Conservation (phyloP, 495 filamentous ascomycete genomes). For the Chaetomium tenue region DNA sequence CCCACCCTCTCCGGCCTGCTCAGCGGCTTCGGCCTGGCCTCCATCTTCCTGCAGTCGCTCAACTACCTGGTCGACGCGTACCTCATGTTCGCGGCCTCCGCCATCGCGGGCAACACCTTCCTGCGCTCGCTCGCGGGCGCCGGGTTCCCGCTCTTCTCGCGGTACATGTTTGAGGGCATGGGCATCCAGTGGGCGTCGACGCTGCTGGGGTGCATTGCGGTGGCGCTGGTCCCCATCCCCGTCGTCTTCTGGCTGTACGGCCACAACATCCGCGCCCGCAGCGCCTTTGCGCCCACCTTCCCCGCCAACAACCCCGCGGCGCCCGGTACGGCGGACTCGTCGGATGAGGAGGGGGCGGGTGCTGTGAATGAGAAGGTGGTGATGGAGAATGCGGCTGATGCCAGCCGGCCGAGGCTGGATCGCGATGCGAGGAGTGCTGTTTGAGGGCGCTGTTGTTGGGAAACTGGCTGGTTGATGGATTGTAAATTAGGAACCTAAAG, state of each 20-base stretch:
- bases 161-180: slow-evolving; percentile 75
- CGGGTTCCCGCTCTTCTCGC: slow-evolving; percentile 77
- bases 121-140: slow-evolving; percentile 74
- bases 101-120: slow-evolving; percentile 88
- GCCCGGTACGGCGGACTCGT: background rate
- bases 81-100: slow-evolving; percentile 84
- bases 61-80: slow-evolving; percentile 90
- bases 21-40: slow-evolving; percentile 61
- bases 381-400: no score
- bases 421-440: slow-evolving; percentile 16
- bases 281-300: slow-evolving; percentile 63
- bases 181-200: slow-evolving; percentile 77
- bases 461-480: background rate
- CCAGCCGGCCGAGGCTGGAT: slow-evolving; percentile 9
- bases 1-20: slow-evolving; percentile 69
- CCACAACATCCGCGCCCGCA: slow-evolving; percentile 61
- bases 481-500: background rate
- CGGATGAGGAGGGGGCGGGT: slow-evolving; percentile 17
- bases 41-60: slow-evolving; percentile 79
- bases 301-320: slow-evolving; percentile 7
- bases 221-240: slow-evolving; percentile 70
- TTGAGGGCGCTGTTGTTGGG: background rate
- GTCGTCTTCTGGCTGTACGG: slow-evolving; percentile 65
- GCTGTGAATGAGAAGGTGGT: background rate
- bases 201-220: slow-evolving; percentile 70